Percentiles rank a stretch among this genome's conserved stretches.
Evolutionary conservation across 1,139 yeast genomes (phyloP).

Genomic region (Candida pseudoviswanathii): DNA sequence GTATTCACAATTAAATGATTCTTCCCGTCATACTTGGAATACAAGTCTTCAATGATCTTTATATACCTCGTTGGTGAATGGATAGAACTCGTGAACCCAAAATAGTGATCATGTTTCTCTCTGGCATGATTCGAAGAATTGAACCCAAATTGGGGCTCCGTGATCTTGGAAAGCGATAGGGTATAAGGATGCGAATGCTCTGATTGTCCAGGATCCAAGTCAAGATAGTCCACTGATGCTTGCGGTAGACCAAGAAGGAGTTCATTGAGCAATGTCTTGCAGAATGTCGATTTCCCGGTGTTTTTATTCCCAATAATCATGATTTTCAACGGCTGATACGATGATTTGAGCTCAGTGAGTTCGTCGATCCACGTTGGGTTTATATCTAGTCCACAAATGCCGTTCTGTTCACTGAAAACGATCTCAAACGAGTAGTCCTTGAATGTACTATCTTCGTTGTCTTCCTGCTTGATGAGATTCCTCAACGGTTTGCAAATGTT

Average conservation of each 20-base stretch:
- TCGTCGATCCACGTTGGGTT: slow-evolving; percentile 24
- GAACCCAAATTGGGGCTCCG: slow-evolving; percentile 28
- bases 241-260: slow-evolving; percentile 21
- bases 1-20: slow-evolving; percentile 65
- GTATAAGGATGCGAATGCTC: slow-evolving; percentile 77
- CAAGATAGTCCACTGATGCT: slow-evolving; percentile 52
- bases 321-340: slow-evolving; percentile 16
- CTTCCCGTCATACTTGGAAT: slow-evolving; percentile 16
- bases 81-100: slow-evolving; percentile 77
- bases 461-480: slow-evolving; percentile 31
- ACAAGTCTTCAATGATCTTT: slow-evolving; percentile 44
- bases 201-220: slow-evolving; percentile 91
- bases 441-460: slow-evolving; percentile 18
- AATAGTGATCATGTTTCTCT: slow-evolving; percentile 41
- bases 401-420: slow-evolving; percentile 26
- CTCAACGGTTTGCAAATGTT: slow-evolving; percentile 52
- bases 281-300: slow-evolving; percentile 81
- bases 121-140: slow-evolving; percentile 10
- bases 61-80: slow-evolving; percentile 65
- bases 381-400: slow-evolving; percentile 28
- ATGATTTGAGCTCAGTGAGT: slow-evolving; percentile 12
- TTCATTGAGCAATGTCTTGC: slow-evolving; percentile 56
- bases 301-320: slow-evolving; percentile 58
- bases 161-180: slow-evolving; percentile 45
- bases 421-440: slow-evolving; percentile 39